A percentile compares a stretch with the other conserved stretches of the same genome.
Conservation (phyloP, 2,329 filamentous ascomycete genomes). For the Botrytis fragariae region DNA sequence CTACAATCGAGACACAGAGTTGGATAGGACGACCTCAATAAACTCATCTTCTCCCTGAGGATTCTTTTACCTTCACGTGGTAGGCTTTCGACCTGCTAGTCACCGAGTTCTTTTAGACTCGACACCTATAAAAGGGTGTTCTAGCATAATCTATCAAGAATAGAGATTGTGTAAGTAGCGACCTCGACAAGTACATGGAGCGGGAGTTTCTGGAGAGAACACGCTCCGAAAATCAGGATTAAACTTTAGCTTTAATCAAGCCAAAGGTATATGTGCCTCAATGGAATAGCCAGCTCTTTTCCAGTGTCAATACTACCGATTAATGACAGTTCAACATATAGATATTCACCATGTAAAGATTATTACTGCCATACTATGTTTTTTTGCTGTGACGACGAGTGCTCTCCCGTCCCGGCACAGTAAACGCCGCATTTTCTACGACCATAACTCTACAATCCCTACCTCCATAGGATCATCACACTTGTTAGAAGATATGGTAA, state of each 20-base stretch:
- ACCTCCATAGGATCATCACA: not conserved
- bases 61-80: not conserved
- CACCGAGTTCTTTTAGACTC: too few relatives aligned
- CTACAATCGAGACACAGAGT: not conserved
- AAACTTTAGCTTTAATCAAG: not conserved
- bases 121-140: not conserved
- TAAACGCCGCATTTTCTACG: too few relatives aligned
- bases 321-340: not conserved
- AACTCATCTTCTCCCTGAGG: rapidly evolving
- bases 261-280: not conserved
- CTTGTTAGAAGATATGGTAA: too few relatives aligned
- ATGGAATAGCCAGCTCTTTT: not conserved
- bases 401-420: not conserved
- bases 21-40: not conserved
- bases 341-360: not conserved
- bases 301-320: not conserved
- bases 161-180: not conserved
- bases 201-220: not conserved
- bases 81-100: not conserved
- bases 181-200: not conserved
- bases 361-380: not conserved
- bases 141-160: not conserved
- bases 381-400: not conserved
- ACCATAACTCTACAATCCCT: not conserved
- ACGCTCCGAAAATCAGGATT: not conserved